Evolutionary conservation across 805 yeast genomes (phyloP).

Genomic region (Myxozyma monticola): DNA sequence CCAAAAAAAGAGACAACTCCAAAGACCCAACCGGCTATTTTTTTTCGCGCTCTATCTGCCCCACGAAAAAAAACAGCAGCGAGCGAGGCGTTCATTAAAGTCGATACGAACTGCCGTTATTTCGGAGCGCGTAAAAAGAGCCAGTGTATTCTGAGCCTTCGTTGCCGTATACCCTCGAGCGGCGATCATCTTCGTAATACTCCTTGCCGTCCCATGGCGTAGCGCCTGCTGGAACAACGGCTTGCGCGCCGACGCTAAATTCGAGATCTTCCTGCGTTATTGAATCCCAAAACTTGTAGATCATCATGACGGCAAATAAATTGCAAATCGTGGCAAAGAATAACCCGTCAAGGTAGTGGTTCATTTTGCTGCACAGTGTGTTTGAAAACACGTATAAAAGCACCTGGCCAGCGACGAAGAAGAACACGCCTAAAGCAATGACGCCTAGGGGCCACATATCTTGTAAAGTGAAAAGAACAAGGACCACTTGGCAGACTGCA

Average conservation of each 20-base stretch:
- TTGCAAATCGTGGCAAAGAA: slow-evolving; percentile 82
- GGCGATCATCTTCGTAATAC: slow-evolving; percentile 21
- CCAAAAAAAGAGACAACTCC: neutral
- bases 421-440: slow-evolving; percentile 64
- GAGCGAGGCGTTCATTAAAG: neutral
- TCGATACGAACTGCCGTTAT: slow-evolving; percentile 14
- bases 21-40: neutral
- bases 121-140: slow-evolving; percentile 23
- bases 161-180: slow-evolving; percentile 14
- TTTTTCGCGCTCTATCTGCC: no score
- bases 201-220: slow-evolving; percentile 26
- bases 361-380: slow-evolving; percentile 64
- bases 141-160: slow-evolving; percentile 27
- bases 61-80: no score
- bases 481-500: slow-evolving; percentile 63
- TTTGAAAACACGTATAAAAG: slow-evolving; percentile 68
- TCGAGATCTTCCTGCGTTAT: slow-evolving; percentile 93
- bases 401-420: slow-evolving; percentile 80
- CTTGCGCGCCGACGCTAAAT: slow-evolving; percentile 67
- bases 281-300: slow-evolving; percentile 95
- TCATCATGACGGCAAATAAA: slow-evolving; percentile 85
- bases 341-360: slow-evolving; percentile 88
- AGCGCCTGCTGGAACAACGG: slow-evolving; percentile 40
- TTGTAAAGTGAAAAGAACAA: slow-evolving; percentile 65
- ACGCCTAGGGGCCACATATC: slow-evolving; percentile 92